These are phyloP conservation scores for Phaeosphaeriaceae sp. DNA, from an alignment of 2,329 filamentous ascomycete genomes.

Conservation along the genomic window DNA sequence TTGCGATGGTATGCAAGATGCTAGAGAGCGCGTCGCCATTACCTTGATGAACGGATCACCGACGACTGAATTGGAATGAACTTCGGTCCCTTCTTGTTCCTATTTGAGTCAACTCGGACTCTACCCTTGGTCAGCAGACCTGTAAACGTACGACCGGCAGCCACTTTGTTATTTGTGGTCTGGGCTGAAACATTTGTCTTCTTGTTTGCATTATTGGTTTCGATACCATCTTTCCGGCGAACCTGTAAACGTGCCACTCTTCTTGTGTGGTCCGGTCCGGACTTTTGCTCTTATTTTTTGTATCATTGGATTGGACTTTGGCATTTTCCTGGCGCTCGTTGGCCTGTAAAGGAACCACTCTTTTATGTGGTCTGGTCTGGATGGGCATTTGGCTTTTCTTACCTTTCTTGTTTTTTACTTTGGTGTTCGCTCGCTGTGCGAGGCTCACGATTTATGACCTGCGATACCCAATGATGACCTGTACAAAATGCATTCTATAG, in stretches of 20 bases:
- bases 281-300: too few relatives aligned
- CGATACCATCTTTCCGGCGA: background rate
- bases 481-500: background rate
- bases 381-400: background rate
- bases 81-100: background rate
- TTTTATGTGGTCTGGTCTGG: background rate
- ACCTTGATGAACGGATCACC: conserved; percentile 65
- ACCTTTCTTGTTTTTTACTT: conserved; percentile 4
- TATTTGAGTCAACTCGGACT: too few relatives aligned
- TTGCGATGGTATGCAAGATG: conserved; percentile 62
- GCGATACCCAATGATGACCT: conserved; percentile 19
- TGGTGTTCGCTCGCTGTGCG: conserved; percentile 14
- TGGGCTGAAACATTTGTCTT: too few relatives aligned
- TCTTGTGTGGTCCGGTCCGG: background rate
- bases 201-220: too few relatives aligned
- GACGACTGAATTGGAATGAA: conserved; percentile 34
- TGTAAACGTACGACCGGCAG: background rate
- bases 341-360: background rate
- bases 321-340: background rate
- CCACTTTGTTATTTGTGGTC: background rate
- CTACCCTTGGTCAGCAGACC: background rate
- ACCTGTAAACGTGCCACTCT: background rate
- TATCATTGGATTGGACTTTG: too few relatives aligned
- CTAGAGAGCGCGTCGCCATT: conserved; percentile 68
- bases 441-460: conserved; percentile 17